Base-by-base conservation (phyloP, 306 rosid genomes). In the Acmispon strigosus region DNA sequence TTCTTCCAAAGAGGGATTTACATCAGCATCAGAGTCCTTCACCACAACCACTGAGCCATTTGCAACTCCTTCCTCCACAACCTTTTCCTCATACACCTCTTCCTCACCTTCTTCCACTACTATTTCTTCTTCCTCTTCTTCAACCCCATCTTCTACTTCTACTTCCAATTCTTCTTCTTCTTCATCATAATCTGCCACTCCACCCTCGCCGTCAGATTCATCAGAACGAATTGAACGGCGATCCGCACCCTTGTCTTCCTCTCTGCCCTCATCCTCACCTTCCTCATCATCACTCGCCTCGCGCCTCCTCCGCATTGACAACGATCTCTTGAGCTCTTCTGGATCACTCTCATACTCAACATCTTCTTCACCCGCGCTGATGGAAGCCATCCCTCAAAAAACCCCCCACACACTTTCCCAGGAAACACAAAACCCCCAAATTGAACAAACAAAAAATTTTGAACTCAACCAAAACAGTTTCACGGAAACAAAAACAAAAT, bases 311-410 rank as follows among this genome's bases (percentile, higher is more conserved):
- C 98, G 90, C 98, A 92, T 89, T 73, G 87, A 71, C 64, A 92
- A 81, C 20, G 88, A 87, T 61, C 90, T 82, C 77, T 85, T 86
- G 19, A 43, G 82, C 64, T 86, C 98, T 70, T 92, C 98, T 7
- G 96, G 98, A 89, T 92, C 98, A 84, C 96, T 92, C 36, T 92
- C 98, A 75, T 92, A 92, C 27, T 89, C 96, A 57, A 86, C 54
- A 34, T 83, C 91, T 50, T 89, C 96, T 72, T 86, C 92, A 36
- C 76, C 79, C 18, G 72, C 70, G 17, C 79, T 17, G 65, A 88
- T 14, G 56, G 90, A 14, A 66, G 90, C 86, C 98, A 89, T 89
- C 67, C 75, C 81, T 56, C 57, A 34, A 73, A 76, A 34, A 73
- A 76, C 79, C 84, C 85, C 57, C 45, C 41, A 70, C 42, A 62